Percentiles rank a stretch among this genome's conserved stretches.
Conservation (phyloP, 164 flowering plant genomes). For the Echeveria elegans region DNA sequence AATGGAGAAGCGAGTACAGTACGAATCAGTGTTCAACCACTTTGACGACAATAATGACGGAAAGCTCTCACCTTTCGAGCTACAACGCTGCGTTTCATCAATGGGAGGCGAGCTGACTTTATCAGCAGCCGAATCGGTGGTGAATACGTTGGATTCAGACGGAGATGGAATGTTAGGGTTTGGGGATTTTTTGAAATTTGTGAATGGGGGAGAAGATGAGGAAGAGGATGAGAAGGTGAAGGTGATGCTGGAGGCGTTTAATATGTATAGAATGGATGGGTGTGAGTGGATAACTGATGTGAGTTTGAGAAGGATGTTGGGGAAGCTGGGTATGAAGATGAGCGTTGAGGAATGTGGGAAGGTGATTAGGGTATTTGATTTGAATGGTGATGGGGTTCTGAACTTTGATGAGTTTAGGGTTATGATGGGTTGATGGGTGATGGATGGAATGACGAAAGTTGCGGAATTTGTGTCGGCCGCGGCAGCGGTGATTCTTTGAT, state of each 20-base stretch:
- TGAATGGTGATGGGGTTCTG: conserved; percentile 53
- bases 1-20: conserved; percentile 22
- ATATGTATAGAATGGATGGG: conserved; percentile 35
- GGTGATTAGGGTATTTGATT: conserved; percentile 40
- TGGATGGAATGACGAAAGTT: background rate
- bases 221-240: conserved; percentile 28
- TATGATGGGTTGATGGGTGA: conserved; percentile 35
- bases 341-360: conserved; percentile 20
- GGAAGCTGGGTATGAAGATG: conserved; percentile 23
- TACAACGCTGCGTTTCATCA: conserved; percentile 17
- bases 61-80: conserved; percentile 26
- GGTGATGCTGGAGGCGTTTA: conserved; percentile 32
- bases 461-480: too few relatives aligned
- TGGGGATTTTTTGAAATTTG: conserved; percentile 26
- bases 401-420: conserved; percentile 39
- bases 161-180: conserved; percentile 29
- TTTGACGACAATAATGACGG: conserved; percentile 28
- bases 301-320: conserved; percentile 35
- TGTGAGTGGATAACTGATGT: conserved; percentile 28
- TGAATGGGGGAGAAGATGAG: conserved; percentile 21
- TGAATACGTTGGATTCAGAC: conserved; percentile 20
- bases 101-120: conserved; percentile 20
- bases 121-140: conserved; percentile 23
- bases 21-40: conserved; percentile 25
- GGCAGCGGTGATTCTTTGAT: background rate